Percentiles rank a stretch among this genome's conserved stretches.
phyloP scores from a whole-genome alignment of 768 basidiomycete species.

The Boletus pseudopeckii region DNA sequence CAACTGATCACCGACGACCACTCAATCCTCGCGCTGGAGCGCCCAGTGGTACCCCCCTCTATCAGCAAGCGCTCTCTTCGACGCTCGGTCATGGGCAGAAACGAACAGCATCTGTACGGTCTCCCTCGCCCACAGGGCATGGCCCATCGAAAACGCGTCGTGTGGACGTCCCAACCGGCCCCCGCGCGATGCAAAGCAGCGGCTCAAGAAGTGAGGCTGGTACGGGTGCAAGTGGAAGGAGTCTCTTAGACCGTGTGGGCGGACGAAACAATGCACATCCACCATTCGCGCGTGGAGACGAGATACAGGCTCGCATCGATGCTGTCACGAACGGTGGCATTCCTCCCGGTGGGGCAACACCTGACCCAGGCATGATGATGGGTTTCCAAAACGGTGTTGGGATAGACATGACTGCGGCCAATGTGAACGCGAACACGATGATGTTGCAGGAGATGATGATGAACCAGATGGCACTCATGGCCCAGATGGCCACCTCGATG shows the following conservation, averaged over 20 bases:
- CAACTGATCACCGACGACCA: constrained; percentile 31
- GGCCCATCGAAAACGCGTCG: constrained; percentile 71
- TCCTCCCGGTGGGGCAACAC: constrained; percentile 31
- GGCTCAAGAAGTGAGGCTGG: constrained; percentile 15
- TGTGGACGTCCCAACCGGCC: constrained; percentile 78
- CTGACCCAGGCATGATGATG: constrained; percentile 44
- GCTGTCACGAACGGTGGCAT: constrained; percentile 60
- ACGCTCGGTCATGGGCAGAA: constrained; percentile 54
- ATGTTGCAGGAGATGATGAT: constrained; percentile 88
- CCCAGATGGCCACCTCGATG: constrained; percentile 84
- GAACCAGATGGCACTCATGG: constrained; percentile 91
- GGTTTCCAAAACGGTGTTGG: constrained; percentile 42
- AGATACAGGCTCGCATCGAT: constrained; percentile 77
- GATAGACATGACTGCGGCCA: constrained; percentile 43
- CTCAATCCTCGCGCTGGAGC: constrained; percentile 43
- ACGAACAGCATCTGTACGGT: constrained; percentile 61
- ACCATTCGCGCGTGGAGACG: constrained; percentile 46
- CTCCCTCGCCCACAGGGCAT: constrained; percentile 57
- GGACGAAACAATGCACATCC: constrained; percentile 41
- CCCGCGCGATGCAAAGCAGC: constrained; percentile 67
- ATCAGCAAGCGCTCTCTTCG: constrained; percentile 73
- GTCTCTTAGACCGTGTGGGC: constrained; percentile 81
- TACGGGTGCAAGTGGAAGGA: constrained; percentile 41
- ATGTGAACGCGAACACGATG: constrained; percentile 60
- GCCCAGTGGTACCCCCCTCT: constrained; percentile 42